These are phyloP conservation scores for Vitis riparia DNA, from an alignment of 164 flowering plant species.

Conservation along the genomic window DNA sequence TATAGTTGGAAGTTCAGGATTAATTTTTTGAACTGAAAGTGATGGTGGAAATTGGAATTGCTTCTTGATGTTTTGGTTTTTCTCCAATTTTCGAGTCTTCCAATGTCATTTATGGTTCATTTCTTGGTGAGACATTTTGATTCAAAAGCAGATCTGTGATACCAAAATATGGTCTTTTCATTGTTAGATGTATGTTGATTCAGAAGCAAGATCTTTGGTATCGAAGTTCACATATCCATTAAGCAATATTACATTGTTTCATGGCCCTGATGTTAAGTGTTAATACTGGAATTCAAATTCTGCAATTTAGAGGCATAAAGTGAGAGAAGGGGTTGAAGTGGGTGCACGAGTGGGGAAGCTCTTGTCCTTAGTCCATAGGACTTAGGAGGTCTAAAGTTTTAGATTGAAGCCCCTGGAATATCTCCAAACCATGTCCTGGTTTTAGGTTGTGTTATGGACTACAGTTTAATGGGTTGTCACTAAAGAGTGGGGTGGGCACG, in stretches of 20 bases:
- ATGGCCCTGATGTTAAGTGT: background rate
- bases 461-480: too few relatives aligned
- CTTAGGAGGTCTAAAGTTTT: too few relatives aligned
- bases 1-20: too few relatives aligned
- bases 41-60: background rate
- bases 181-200: too few relatives aligned
- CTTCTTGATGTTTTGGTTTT: background rate
- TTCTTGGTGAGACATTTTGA: background rate
- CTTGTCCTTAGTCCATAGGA: too few relatives aligned
- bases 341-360: background rate
- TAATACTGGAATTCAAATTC: background rate
- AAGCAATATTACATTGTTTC: background rate
- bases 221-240: background rate
- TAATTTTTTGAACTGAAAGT: background rate
- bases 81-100: background rate
- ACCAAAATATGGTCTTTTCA: too few relatives aligned
- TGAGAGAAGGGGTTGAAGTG: background rate
- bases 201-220: background rate
- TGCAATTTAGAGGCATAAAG: background rate
- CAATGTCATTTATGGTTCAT: background rate
- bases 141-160: too few relatives aligned
- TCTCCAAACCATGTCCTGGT: too few relatives aligned
- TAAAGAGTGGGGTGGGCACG: too few relatives aligned
- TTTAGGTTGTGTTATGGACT: too few relatives aligned
- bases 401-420: too few relatives aligned